A percentile compares a stretch with the other conserved stretches of the same genome.
phyloP scores from a whole-genome alignment of 2,329 filamentous ascomycete species.

The Anisogramma anomala region DNA sequence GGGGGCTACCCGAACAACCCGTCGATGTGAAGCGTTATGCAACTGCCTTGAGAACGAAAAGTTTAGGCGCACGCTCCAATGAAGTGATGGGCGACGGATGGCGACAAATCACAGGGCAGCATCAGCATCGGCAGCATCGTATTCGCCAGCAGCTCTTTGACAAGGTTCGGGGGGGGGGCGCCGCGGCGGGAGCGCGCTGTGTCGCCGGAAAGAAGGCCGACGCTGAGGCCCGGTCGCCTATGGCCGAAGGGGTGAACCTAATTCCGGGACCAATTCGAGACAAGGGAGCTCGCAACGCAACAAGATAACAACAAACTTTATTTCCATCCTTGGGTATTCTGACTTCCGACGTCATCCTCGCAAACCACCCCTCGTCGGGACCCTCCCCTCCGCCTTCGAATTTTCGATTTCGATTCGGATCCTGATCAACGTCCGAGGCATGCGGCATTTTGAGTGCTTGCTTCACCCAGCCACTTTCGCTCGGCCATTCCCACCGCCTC shows the following conservation, averaged over 20 bases:
- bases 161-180: background rate
- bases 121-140: too few species aligned
- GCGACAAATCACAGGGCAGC: too few species aligned
- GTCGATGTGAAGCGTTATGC: constrained; percentile 15
- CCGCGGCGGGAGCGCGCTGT: background rate
- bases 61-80: too few species aligned
- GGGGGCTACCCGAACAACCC: constrained; percentile 21
- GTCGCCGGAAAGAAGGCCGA: constrained; percentile 4
- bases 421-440: too few species aligned
- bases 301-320: constrained; percentile 7
- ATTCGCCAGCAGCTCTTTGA: background rate
- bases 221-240: constrained; percentile 1
- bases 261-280: constrained; percentile 1
- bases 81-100: too few species aligned
- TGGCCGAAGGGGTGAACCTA: constrained; percentile 9
- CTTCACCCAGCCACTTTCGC: too few species aligned
- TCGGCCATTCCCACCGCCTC: too few species aligned
- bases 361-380: background rate
- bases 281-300: too few species aligned
- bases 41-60: too few species aligned
- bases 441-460: too few species aligned
- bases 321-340: constrained; percentile 3
- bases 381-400: too few species aligned
- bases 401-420: too few species aligned
- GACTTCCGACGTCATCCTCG: constrained; percentile 6